Evolutionary conservation across 176 grass and related monocot species (phyloP).

Genomic region (Triticum monococcum): DNA sequence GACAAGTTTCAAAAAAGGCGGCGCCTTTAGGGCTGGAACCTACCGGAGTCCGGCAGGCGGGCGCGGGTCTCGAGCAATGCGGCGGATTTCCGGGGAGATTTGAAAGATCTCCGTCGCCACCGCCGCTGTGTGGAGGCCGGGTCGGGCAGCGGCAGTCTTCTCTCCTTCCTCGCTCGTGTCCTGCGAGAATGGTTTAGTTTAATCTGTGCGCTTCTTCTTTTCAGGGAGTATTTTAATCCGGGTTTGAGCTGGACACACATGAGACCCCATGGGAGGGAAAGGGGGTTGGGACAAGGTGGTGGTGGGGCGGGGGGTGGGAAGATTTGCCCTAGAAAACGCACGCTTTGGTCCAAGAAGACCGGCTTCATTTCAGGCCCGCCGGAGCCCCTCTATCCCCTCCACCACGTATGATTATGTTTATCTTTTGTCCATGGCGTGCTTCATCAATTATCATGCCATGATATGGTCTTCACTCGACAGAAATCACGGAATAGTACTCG

Average conservation of each 20-base stretch:
- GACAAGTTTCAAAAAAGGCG: not conserved
- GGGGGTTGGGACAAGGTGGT: not conserved
- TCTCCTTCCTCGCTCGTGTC: not conserved
- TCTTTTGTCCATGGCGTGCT: not conserved
- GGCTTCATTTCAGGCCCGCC: not conserved
- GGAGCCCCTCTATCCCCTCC: not conserved
- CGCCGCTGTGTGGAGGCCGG: not conserved
- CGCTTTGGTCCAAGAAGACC: constrained; percentile 17
- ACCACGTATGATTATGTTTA: not conserved
- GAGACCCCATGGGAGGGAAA: not conserved
- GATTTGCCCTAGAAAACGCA: not conserved
- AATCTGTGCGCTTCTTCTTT: not conserved
- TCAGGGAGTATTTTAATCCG: not conserved
- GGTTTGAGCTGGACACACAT: constrained; percentile 26
- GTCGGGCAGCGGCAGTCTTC: not conserved
- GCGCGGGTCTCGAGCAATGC: constrained; percentile 17
- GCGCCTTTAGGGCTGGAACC: constrained; percentile 10
- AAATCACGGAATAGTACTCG: not conserved
- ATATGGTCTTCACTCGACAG: not conserved
- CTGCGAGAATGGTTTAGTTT: constrained; percentile 11
- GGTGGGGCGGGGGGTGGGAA: not conserved
- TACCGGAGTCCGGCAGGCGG: not conserved
- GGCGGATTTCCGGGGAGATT: not conserved
- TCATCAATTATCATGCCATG: not conserved
- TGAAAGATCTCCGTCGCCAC: not conserved